Conservation (phyloP, 2,329 filamentous ascomycete species). For the Calonectria fujianensis region DNA sequence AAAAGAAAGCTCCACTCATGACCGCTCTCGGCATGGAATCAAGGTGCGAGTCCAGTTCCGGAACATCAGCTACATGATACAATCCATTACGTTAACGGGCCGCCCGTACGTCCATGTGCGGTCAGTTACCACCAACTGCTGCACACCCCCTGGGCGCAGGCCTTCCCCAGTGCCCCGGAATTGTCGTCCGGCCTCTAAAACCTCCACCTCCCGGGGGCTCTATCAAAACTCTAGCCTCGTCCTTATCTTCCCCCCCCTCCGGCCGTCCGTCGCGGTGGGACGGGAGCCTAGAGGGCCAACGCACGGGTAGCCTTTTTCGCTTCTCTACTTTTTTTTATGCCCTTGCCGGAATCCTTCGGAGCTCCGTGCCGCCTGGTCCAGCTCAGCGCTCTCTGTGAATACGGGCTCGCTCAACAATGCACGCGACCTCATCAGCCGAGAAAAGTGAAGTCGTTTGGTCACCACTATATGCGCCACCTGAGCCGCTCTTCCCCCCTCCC, state of each 20-base stretch:
- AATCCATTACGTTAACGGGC: slow-evolving; percentile 19
- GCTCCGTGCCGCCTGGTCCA: background rate
- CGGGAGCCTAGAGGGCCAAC: background rate
- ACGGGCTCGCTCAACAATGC: background rate
- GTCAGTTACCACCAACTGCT: no score
- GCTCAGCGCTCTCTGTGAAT: background rate
- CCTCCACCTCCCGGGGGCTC: slow-evolving; percentile 12
- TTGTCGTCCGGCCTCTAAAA: slow-evolving; percentile 5
- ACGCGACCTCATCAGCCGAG: slow-evolving; percentile 9
- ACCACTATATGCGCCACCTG: slow-evolving; percentile 7
- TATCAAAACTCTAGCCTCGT: slow-evolving; percentile 13
- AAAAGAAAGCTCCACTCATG: background rate
- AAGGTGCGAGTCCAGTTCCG: slow-evolving; percentile 14
- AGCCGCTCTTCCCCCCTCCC: background rate
- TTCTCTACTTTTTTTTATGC: background rate
- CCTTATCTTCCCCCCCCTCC: slow-evolving; percentile 8
- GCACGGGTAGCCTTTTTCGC: background rate
- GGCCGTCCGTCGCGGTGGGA: slow-evolving; percentile 18
- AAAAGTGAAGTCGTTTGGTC: background rate
- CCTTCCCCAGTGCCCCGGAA: slow-evolving; percentile 23
- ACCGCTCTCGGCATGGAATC: background rate
- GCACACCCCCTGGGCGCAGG: background rate
- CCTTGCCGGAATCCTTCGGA: background rate
- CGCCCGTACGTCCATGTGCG: background rate
- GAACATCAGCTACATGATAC: slow-evolving; percentile 11